phyloP scores from a whole-genome alignment of 768 basidiomycete species.

The Kwoniella bestiolae region DNA sequence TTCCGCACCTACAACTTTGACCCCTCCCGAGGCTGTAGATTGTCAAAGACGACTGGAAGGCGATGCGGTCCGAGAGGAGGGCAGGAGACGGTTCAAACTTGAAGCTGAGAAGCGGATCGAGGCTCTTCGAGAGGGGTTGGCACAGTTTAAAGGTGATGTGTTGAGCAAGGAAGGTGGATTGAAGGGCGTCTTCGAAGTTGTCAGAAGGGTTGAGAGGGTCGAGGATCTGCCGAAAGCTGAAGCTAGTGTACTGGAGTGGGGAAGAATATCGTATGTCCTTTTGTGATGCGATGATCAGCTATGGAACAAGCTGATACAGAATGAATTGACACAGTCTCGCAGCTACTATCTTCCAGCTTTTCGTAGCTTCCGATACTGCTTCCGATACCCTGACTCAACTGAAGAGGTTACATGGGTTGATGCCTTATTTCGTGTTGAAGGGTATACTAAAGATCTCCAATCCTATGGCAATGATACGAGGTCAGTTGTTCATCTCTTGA shows the following conservation, averaged over 20 bases:
- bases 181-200: slow-evolving; percentile 81
- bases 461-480: slow-evolving; percentile 93
- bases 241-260: slow-evolving; percentile 92
- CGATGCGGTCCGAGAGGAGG: slow-evolving; percentile 83
- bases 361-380: slow-evolving; percentile 88
- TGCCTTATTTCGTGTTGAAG: slow-evolving; percentile 98
- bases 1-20: slow-evolving; percentile 71
- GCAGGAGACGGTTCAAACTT: slow-evolving; percentile 76
- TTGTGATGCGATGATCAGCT: background rate
- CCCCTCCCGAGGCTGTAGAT: slow-evolving; percentile 76
- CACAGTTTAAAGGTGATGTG: slow-evolving; percentile 90
- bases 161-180: slow-evolving; percentile 71
- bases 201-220: slow-evolving; percentile 78
- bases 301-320: background rate
- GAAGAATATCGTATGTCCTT: slow-evolving; percentile 83
- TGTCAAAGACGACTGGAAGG: slow-evolving; percentile 80
- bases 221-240: slow-evolving; percentile 81
- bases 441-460: slow-evolving; percentile 89
- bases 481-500: slow-evolving; percentile 58
- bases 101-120: slow-evolving; percentile 89
- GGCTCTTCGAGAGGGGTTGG: slow-evolving; percentile 77
- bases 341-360: slow-evolving; percentile 93
- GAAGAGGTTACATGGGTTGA: slow-evolving; percentile 90
- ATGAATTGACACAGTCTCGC: slow-evolving; percentile 68
- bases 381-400: slow-evolving; percentile 84